These are phyloP conservation scores for Oryza officinalis DNA, from an alignment of 176 grass and related monocot genomes.

Conservation along the genomic window DNA sequence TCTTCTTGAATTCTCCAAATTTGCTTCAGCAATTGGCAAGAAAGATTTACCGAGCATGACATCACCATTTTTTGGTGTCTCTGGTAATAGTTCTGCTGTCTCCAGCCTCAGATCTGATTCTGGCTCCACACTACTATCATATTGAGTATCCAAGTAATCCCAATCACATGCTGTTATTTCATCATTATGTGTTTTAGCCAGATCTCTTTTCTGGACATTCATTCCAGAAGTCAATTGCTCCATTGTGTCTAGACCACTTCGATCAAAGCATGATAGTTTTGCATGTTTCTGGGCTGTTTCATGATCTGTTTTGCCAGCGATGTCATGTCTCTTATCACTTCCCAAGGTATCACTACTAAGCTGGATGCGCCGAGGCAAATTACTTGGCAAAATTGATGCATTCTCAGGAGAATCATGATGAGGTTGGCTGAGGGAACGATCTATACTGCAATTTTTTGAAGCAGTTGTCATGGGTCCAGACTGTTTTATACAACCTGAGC, in stretches of 20 bases:
- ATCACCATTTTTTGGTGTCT: conserved; percentile 24
- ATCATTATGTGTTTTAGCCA: conserved; percentile 43
- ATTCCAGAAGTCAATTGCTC: conserved; percentile 31
- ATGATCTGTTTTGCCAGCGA: conserved; percentile 39
- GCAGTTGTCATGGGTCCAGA: conserved; percentile 42
- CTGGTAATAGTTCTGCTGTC: conserved; percentile 28
- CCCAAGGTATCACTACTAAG: conserved; percentile 29
- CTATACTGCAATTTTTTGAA: conserved; percentile 41
- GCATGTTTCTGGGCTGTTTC: conserved; percentile 30
- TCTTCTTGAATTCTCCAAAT: conserved; percentile 28
- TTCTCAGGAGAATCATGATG: conserved; percentile 41
- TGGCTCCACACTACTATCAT: conserved; percentile 45
- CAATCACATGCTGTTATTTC: conserved; percentile 44
- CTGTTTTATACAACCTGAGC: conserved; percentile 34
- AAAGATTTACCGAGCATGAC: conserved; percentile 35
- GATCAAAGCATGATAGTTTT: conserved; percentile 46
- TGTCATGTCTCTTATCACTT: conserved; percentile 36
- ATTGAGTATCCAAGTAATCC: conserved; percentile 59
- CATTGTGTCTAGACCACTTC: conserved; percentile 29
- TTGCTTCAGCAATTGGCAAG: conserved; percentile 2
- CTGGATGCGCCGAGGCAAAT: conserved; percentile 35
- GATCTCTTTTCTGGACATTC: conserved; percentile 36
- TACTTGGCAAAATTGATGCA: conserved; percentile 38
- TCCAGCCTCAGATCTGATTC: conserved; percentile 50
- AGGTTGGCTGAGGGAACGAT: conserved; percentile 24